These are phyloP conservation scores for Aspergillus conjunctus DNA, from an alignment of 495 filamentous ascomycete species.

Conservation along the genomic window DNA sequence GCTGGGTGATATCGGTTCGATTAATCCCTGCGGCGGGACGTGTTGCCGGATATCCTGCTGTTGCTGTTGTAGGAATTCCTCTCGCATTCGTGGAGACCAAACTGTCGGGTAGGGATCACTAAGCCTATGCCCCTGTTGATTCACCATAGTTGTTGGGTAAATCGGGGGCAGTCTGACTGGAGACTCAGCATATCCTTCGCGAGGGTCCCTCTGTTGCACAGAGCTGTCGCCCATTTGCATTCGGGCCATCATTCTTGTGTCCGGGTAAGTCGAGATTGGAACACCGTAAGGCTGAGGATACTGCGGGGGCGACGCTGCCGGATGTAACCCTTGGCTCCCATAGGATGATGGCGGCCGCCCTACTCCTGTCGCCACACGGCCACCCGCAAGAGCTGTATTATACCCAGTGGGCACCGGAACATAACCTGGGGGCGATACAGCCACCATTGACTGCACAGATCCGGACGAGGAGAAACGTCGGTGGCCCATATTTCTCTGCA, in stretches of 20 bases:
- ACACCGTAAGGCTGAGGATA: constrained; percentile 34
- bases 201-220: constrained; percentile 29
- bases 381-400: constrained; percentile 33
- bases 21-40: constrained; percentile 25
- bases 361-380: constrained; percentile 31
- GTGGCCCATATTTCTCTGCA: constrained; percentile 32
- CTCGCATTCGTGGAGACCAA: constrained; percentile 33
- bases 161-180: constrained; percentile 50
- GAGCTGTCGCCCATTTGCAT: constrained; percentile 34
- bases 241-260: constrained; percentile 29
- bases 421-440: constrained; percentile 36
- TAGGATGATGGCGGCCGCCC: constrained; percentile 38
- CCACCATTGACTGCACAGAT: constrained; percentile 32
- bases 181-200: constrained; percentile 39
- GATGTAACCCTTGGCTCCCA: constrained; percentile 31
- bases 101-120: constrained; percentile 43
- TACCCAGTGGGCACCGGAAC: constrained; percentile 33
- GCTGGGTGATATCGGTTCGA: constrained; percentile 37
- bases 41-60: constrained; percentile 17
- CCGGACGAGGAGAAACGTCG: constrained; percentile 46
- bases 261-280: constrained; percentile 36
- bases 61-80: constrained; percentile 29
- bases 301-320: constrained; percentile 42
- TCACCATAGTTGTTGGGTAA: constrained; percentile 34
- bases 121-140: constrained; percentile 38